Conservation (phyloP, 805 yeast genomes). For the Saccharomycopsis fodiens region DNA sequence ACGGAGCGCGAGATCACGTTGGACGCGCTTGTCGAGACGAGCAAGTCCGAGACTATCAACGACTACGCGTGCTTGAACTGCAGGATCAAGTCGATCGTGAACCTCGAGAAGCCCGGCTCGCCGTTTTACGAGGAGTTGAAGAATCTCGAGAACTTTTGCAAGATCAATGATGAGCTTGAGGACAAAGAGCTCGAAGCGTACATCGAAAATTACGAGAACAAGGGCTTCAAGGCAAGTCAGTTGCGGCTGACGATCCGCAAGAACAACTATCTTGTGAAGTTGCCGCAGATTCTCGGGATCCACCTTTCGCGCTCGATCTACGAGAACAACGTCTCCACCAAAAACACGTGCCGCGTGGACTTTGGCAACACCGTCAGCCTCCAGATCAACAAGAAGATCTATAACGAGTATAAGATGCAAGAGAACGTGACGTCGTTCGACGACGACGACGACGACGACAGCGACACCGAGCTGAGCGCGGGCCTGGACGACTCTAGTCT, state of each 20-base stretch:
- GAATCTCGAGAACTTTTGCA: conserved; percentile 30
- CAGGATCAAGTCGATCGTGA: conserved; percentile 38
- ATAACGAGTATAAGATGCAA: conserved; percentile 25
- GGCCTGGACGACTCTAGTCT: conserved; percentile 22
- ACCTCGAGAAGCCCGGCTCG: conserved; percentile 26
- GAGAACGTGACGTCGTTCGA: conserved; percentile 22
- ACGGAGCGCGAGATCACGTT: conserved; percentile 41
- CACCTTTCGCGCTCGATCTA: conserved; percentile 83
- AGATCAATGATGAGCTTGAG: conserved; percentile 62
- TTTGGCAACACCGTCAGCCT: conserved; percentile 51
- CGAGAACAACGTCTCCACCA: conserved; percentile 54
- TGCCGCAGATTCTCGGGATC: conserved; percentile 69
- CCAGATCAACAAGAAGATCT: conserved; percentile 36
- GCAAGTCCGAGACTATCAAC: conserved; percentile 61
- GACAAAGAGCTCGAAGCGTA: conserved; percentile 38
- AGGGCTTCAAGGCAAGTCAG: conserved; percentile 36
- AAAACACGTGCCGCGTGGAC: conserved; percentile 68
- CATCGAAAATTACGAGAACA: conserved; percentile 38
- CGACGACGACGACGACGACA: conserved; percentile 24
- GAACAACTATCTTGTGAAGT: conserved; percentile 47
- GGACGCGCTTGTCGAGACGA: conserved; percentile 45
- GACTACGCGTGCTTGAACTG: conserved; percentile 79
- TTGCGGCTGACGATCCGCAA: conserved; percentile 63
- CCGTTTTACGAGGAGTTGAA: conserved; percentile 29
- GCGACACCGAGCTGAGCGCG: conserved; percentile 11